Percentiles rank a stretch among this genome's conserved stretches.
phyloP scores from a whole-genome alignment of 1,284 basidiomycete species.

The Fomes fomentarius region DNA sequence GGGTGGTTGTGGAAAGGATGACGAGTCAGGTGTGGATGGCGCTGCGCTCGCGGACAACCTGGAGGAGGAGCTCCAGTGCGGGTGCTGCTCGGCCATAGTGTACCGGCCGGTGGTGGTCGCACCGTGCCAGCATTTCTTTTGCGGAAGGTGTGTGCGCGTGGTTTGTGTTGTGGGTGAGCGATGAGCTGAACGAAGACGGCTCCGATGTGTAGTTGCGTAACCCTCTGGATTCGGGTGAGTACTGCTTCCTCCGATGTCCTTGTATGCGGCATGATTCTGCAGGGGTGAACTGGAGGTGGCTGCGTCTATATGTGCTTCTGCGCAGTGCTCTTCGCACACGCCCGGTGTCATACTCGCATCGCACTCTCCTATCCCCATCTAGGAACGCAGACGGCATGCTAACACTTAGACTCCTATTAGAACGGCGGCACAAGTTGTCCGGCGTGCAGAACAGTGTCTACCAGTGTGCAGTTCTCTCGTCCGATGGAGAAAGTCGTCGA shows the following conservation, averaged over 20 bases:
- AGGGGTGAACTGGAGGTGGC: neutral
- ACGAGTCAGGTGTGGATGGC: constrained; percentile 30
- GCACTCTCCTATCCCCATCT: no score
- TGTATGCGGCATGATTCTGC: neutral
- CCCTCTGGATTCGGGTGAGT: constrained; percentile 78
- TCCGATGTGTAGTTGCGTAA: constrained; percentile 57
- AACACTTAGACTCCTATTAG: constrained; percentile 41
- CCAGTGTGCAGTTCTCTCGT: constrained; percentile 66
- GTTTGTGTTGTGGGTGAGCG: neutral
- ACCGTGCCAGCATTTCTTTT: constrained; percentile 85
- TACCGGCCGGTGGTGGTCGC: constrained; percentile 76
- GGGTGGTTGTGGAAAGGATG: constrained; percentile 22
- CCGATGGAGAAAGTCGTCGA: constrained; percentile 72
- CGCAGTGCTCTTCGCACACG: no score
- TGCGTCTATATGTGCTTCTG: neutral
- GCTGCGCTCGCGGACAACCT: constrained; percentile 58
- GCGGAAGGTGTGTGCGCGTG: constrained; percentile 65
- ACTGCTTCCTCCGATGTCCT: constrained; percentile 18
- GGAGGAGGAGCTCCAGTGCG: constrained; percentile 75
- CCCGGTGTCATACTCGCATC: no score
- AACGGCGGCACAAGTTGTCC: constrained; percentile 82
- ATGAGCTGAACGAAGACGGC: neutral
- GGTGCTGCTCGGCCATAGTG: constrained; percentile 78
- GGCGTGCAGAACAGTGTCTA: constrained; percentile 70
- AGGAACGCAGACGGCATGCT: no score